phyloP scores from a whole-genome alignment of 2,329 filamentous ascomycete species.

The Colletotrichum noveboracense region DNA sequence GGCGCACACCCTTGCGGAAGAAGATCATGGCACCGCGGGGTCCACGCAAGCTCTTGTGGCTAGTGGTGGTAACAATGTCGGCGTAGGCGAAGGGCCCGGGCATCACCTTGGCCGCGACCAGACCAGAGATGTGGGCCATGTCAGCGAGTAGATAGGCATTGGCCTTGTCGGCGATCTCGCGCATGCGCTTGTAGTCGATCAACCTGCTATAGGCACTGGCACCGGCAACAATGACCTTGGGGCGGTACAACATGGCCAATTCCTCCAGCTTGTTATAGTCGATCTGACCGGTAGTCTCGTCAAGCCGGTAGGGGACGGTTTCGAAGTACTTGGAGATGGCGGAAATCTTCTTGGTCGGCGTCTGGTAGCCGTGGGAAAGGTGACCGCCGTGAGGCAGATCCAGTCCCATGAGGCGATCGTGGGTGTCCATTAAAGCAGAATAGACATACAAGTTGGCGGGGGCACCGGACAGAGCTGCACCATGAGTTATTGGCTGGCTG shows the following conservation, averaged over 20 bases:
- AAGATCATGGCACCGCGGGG: slow-evolving; percentile 98
- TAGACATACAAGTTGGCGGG: slow-evolving; percentile 90
- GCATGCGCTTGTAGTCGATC: slow-evolving; percentile 94
- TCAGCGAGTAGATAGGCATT: slow-evolving; percentile 93
- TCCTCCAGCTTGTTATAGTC: slow-evolving; percentile 94
- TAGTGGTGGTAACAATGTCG: slow-evolving; percentile 97
- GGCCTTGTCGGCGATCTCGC: slow-evolving; percentile 87
- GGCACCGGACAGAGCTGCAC: slow-evolving; percentile 75
- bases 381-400: slow-evolving; percentile 97
- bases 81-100: slow-evolving; percentile 88
- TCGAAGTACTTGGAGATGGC: slow-evolving; percentile 99
- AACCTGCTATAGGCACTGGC: slow-evolving; percentile 95
- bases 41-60: slow-evolving; percentile 95
- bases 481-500: slow-evolving; percentile 15
- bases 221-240: slow-evolving; percentile 94
- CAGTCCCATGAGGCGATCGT: slow-evolving; percentile 96
- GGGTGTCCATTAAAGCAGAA: slow-evolving; percentile 88
- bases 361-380: slow-evolving; percentile 96
- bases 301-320: slow-evolving; percentile 91
- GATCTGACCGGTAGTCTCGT: slow-evolving; percentile 90
- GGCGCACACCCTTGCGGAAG: slow-evolving; percentile 90
- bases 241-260: slow-evolving; percentile 85
- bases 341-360: slow-evolving; percentile 93
- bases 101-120: slow-evolving; percentile 90
- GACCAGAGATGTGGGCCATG: slow-evolving; percentile 96